Conservation (phyloP, 2,329 filamentous ascomycete species). For the Lasiodiplodia hormozganensis region DNA sequence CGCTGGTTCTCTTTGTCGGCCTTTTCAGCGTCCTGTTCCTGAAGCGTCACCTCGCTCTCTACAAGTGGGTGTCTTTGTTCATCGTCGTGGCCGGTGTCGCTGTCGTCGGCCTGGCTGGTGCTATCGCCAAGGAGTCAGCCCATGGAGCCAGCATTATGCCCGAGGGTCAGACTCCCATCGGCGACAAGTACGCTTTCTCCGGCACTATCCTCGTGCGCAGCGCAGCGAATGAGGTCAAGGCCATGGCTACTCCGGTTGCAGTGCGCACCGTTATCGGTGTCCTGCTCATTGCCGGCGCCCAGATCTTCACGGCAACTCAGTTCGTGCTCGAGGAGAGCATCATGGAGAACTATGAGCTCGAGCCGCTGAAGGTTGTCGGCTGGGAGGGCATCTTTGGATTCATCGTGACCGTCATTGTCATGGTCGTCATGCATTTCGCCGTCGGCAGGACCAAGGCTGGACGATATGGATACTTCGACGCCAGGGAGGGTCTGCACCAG, state of each 20-base stretch:
- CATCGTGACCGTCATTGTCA: constrained; percentile 75
- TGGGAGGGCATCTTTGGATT: constrained; percentile 98
- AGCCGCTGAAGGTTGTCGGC: constrained; percentile 89
- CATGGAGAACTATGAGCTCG: constrained; percentile 77
- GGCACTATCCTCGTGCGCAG: constrained; percentile 26
- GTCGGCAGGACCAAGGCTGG: constrained; percentile 79
- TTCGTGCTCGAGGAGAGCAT: constrained; percentile 97
- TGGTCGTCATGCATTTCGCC: constrained; percentile 78
- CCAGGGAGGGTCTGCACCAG: constrained; percentile 82
- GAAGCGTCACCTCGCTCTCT: constrained; percentile 77
- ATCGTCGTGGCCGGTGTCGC: constrained; percentile 89
- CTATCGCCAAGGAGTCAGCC: constrained; percentile 70
- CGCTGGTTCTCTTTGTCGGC: constrained; percentile 93
- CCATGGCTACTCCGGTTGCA: constrained; percentile 59
- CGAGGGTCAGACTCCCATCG: constrained; percentile 11
- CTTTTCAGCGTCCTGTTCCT: constrained; percentile 94
- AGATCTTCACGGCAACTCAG: constrained; percentile 96
- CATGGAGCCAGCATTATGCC: constrained; percentile 29
- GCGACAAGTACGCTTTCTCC: constrained; percentile 16
- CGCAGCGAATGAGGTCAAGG: constrained; percentile 6
- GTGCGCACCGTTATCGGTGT: constrained; percentile 81
- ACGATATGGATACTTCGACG: constrained; percentile 85
- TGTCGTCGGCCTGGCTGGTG: constrained; percentile 87
- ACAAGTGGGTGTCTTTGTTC: constrained; percentile 89
- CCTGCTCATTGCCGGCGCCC: constrained; percentile 87